Evolutionary conservation across 805 yeast species (phyloP).

Genomic region (Candida manassasensis): DNA sequence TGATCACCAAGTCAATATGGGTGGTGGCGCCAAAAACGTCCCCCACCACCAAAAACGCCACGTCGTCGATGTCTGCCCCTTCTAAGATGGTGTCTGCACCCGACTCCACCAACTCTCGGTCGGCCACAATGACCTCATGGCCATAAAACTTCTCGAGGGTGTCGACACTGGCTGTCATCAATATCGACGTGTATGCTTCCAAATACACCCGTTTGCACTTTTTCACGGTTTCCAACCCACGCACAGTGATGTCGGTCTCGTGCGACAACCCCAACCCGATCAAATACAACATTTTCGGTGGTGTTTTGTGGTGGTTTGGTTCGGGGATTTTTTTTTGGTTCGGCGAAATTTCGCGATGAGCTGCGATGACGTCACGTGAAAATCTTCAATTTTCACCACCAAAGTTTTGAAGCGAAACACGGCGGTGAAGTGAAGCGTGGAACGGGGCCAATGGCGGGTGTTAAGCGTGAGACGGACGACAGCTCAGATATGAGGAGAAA

Average conservation of each 20-base stretch:
- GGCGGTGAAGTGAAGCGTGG: too few relatives aligned
- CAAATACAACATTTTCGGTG: slow-evolving; percentile 66
- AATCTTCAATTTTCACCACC: slow-evolving; percentile 4
- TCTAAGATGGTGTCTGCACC: slow-evolving; percentile 80
- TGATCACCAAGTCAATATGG: slow-evolving; percentile 86
- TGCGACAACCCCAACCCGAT: slow-evolving; percentile 90
- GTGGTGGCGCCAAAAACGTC: slow-evolving; percentile 98
- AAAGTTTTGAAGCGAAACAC: too few relatives aligned
- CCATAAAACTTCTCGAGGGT: slow-evolving; percentile 82
- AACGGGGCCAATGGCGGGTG: too few relatives aligned
- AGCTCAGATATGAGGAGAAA: slow-evolving; percentile 1
- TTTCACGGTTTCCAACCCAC: slow-evolving; percentile 83
- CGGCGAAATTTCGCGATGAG: not conserved
- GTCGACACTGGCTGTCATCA: slow-evolving; percentile 84
- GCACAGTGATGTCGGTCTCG: slow-evolving; percentile 85
- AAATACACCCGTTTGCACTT: slow-evolving; percentile 86
- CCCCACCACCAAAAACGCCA: slow-evolving; percentile 94
- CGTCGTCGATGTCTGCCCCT: slow-evolving; percentile 73
- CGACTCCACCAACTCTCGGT: slow-evolving; percentile 88
- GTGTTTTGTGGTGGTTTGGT: not conserved
- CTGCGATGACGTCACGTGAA: slow-evolving; percentile 6
- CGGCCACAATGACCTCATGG: slow-evolving; percentile 79
- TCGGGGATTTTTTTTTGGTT: not conserved
- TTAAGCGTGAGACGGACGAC: slow-evolving; percentile 3
- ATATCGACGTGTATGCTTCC: slow-evolving; percentile 91